Percentiles rank a stretch among this genome's conserved stretches.
Conservation (phyloP, 441 rosid genomes). For the Populus hybrid region DNA sequence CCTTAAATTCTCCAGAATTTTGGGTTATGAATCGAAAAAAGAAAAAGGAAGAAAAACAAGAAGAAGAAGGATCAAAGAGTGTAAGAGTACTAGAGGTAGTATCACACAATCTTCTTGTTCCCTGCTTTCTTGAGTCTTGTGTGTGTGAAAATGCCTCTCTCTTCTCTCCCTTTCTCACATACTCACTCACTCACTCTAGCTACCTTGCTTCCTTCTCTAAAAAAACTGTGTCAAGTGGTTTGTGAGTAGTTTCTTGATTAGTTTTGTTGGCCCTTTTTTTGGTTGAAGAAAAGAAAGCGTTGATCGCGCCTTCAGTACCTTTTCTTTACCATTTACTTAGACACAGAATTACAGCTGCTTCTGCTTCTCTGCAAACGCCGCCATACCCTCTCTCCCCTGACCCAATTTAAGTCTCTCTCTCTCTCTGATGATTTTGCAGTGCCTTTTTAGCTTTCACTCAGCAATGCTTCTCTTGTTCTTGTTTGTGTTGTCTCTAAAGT, state of each 20-base stretch:
- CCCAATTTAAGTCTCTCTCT: background rate
- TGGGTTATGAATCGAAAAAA: background rate
- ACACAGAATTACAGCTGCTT: slow-evolving; percentile 16
- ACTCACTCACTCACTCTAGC: background rate
- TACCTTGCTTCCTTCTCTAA: background rate
- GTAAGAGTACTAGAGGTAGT: background rate
- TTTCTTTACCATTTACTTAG: slow-evolving; percentile 13
- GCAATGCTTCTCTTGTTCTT: slow-evolving; percentile 14
- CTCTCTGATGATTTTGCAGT: background rate
- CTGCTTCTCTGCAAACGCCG: slow-evolving; percentile 7
- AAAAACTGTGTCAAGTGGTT: background rate
- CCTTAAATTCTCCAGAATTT: slow-evolving; percentile 6
- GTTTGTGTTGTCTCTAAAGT: background rate
- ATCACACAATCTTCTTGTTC: background rate
- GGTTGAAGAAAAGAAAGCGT: background rate
- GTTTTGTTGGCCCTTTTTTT: background rate
- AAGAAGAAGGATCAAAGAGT: background rate
- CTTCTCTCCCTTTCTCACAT: background rate
- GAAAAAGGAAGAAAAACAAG: background rate
- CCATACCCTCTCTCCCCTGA: background rate
- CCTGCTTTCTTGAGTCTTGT: background rate
- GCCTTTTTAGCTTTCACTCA: background rate
- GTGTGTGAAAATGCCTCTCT: background rate
- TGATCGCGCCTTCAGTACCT: slow-evolving; percentile 9
- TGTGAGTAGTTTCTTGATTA: background rate